A percentile compares a stretch with the other conserved stretches of the same genome.
Evolutionary conservation across 2,329 filamentous ascomycete species (phyloP).

Genomic region (Diplodia corticola): DNA sequence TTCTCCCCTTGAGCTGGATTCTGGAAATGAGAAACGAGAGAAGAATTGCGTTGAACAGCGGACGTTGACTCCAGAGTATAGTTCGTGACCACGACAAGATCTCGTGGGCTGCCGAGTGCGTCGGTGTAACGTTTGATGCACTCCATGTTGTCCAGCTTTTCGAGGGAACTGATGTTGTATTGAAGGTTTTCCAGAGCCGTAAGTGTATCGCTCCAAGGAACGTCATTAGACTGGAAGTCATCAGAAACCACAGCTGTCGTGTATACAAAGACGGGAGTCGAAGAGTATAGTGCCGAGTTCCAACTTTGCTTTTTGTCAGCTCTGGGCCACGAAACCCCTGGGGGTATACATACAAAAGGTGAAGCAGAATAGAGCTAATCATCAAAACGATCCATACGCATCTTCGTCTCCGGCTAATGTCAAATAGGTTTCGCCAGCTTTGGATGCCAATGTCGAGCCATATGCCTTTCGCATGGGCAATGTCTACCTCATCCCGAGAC

Average conservation of each 20-base stretch:
- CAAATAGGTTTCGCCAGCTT: conserved; percentile 40
- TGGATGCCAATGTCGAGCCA: conserved; percentile 46
- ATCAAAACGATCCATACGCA: background rate
- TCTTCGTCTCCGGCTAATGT: conserved; percentile 22
- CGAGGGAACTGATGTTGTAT: background rate
- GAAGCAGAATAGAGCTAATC: conserved; percentile 2
- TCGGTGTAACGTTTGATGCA: background rate
- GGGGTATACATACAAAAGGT: background rate
- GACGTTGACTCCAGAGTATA: background rate
- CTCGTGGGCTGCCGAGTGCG: background rate
- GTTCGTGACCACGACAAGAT: background rate
- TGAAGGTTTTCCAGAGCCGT: background rate
- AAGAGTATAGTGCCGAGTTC: background rate
- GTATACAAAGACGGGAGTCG: background rate
- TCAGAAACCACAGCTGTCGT: background rate
- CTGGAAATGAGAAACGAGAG: background rate
- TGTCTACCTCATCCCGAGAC: conserved; percentile 3
- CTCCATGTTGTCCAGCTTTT: background rate
- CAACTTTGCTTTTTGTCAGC: background rate
- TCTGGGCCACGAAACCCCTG: background rate
- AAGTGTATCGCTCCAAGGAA: background rate
- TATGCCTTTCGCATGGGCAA: conserved; percentile 13
- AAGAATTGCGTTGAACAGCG: background rate
- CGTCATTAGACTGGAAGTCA: background rate
- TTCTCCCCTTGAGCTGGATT: background rate